These are phyloP conservation scores for Telopea speciosissima DNA, from an alignment of 177 flowering plant genomes.

Conservation along the genomic window DNA sequence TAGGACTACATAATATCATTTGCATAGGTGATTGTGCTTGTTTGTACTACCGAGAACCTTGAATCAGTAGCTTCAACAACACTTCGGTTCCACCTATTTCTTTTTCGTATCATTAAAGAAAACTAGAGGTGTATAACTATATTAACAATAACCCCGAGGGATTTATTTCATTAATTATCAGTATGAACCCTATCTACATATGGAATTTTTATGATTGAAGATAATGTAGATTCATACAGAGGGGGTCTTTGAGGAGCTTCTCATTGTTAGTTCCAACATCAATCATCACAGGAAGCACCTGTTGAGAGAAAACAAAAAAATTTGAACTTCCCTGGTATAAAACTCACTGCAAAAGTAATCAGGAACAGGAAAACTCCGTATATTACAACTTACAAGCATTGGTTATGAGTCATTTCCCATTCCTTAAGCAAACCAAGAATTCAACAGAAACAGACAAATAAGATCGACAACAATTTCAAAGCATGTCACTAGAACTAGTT, in stretches of 20 bases:
- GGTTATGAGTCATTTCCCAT: constrained; percentile 1
- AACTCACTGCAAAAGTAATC: neutral
- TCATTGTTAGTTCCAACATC: constrained; percentile 99
- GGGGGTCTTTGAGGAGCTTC: constrained; percentile 74
- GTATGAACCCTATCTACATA: neutral
- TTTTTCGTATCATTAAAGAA: no score
- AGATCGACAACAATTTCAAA: neutral
- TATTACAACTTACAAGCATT: neutral
- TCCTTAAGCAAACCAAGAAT: neutral
- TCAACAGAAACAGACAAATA: neutral
- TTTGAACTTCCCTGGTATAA: neutral
- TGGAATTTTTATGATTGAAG: neutral
- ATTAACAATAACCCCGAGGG: neutral
- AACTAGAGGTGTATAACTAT: no score
- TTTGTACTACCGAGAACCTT: no score
- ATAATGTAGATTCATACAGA: constrained; percentile 49
- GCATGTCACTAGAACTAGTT: neutral
- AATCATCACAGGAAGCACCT: constrained; percentile 99
- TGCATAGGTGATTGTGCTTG: neutral
- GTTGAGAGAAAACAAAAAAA: neutral
- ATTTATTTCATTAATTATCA: neutral
- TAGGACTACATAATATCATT: no score
- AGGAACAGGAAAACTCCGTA: neutral
- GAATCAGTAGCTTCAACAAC: neutral
- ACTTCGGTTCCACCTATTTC: neutral